phyloP scores from a whole-genome alignment of 495 filamentous ascomycete species.

The Talaromyces trachyspermus region DNA sequence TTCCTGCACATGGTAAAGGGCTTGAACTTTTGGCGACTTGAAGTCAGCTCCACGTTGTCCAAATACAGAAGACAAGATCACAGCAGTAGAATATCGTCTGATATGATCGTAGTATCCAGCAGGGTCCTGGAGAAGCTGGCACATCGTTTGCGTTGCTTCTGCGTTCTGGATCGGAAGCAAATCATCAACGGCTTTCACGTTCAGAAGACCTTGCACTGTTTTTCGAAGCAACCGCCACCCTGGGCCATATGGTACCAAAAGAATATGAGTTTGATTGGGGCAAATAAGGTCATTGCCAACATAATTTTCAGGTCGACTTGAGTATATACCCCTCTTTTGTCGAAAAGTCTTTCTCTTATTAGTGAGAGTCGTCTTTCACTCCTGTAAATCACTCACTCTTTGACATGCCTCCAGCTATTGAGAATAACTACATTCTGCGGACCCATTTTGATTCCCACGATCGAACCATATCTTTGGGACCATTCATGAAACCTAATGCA shows the following conservation, averaged over 20 bases:
- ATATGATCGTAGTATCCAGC: slow-evolving; percentile 15
- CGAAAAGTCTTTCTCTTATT: not conserved
- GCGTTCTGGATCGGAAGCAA: slow-evolving; percentile 13
- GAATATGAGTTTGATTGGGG: slow-evolving; percentile 12
- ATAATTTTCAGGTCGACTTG: slow-evolving; percentile 11
- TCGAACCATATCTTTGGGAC: not conserved
- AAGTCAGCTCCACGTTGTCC: not conserved
- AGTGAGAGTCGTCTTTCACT: not conserved
- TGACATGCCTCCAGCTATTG: not conserved
- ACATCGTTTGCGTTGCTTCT: slow-evolving; percentile 15
- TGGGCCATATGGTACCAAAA: slow-evolving; percentile 14
- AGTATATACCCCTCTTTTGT: slow-evolving; percentile 5
- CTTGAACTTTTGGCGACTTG: not conserved
- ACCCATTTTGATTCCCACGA: not conserved
- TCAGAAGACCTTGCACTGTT: slow-evolving; percentile 11
- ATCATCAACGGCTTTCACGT: slow-evolving; percentile 11
- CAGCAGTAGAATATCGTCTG: slow-evolving; percentile 16
- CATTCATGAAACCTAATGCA: not conserved
- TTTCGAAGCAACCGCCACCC: slow-evolving; percentile 15
- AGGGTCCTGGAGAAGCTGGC: slow-evolving; percentile 11
- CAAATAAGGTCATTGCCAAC: slow-evolving; percentile 11
- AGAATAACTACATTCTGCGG: not conserved
- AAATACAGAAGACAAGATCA: slow-evolving; percentile 14
- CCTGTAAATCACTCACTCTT: not conserved
- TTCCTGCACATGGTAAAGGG: slow-evolving; percentile 35